Base-by-base conservation (phyloP, 2,329 filamentous ascomycete species). In the Macrophomina pseudophaseolina region DNA sequence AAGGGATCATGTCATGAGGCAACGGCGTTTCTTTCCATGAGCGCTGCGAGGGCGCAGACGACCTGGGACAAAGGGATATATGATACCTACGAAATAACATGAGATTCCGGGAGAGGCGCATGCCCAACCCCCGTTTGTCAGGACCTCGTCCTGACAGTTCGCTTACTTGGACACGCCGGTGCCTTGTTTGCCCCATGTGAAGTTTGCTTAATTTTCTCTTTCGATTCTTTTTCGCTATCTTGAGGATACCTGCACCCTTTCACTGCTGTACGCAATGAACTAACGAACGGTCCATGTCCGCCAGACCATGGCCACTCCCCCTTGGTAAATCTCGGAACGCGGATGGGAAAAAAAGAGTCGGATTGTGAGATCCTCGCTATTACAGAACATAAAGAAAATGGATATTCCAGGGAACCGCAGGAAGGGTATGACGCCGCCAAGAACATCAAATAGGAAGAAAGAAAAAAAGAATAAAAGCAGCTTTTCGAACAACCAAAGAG, bases 21-120 rank as follows among this genome's bases (percentile, higher is more conserved):
- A 12, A 53, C 11, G n/a, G 52, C 30, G 33, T 54, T 30, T 33
- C 35, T 35, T 44, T 44, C 42, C 42, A 9, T 3, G 5, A n/a
- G 16, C 32, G 14, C 28, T 44, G 8, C 14, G 32, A 40, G 11
- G 59, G 59, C 46, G 33, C 30, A 53, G 35, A 53, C n/a, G 8
- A 44, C 48, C 16, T 38, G 32, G 46, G 18, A 30, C 5, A 30
- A 30, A 23, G 40, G 23, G 23, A 23, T 23, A 18, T 5, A 64
- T 53, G 60, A 64, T 64, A 64, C 60, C 60, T 62, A 64, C 14
- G 60, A 64, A 44, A 64, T 62, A 53, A 23, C 35, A 52, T 18
- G n/a, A 12, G 23, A 28, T 18, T 51, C 9, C 16, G 48, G 46
- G 23, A 23, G 23, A 23, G 23, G 23, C 23, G 23, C 60, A 48